Conservation (phyloP, 371 early-diverging fungal genomes). For the Gilbertella persicaria region DNA sequence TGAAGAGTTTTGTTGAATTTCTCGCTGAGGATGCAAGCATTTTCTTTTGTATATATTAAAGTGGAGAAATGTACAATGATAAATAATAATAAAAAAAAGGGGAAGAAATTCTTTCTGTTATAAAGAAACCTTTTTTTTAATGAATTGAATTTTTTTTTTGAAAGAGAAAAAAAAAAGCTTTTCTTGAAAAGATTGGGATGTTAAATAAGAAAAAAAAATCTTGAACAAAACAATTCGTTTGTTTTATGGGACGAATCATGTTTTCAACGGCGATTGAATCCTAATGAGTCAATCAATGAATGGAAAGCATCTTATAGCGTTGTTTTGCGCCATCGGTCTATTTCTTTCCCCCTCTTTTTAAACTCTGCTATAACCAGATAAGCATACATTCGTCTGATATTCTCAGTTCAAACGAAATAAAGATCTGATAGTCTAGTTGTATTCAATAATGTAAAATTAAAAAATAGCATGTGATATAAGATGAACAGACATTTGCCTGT, state of each 20-base stretch:
- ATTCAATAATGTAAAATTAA: background rate
- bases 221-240: slow-evolving; percentile 6
- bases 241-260: slow-evolving; percentile 16
- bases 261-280: slow-evolving; percentile 14
- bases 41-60: background rate
- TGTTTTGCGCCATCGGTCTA: background rate
- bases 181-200: slow-evolving; percentile 1
- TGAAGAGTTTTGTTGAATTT: slow-evolving; percentile 16
- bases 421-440: too few species aligned
- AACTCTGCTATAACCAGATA: too few species aligned
- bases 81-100: slow-evolving; percentile 9
- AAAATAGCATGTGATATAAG: background rate
- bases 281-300: slow-evolving; percentile 6
- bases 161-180: slow-evolving; percentile 5
- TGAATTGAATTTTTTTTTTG: background rate
- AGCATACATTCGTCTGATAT: too few species aligned
- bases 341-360: background rate
- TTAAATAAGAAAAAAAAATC: slow-evolving; percentile 12
- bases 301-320: background rate
- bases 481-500: slow-evolving; percentile 3
- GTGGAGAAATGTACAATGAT: slow-evolving; percentile 5
- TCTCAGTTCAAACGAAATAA: too few species aligned
- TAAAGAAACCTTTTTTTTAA: background rate
- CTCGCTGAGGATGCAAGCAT: slow-evolving; percentile 22
- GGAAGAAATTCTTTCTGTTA: background rate